These are phyloP conservation scores for Penicillium simplicissimum DNA, from an alignment of 495 filamentous ascomycete genomes.

Conservation along the genomic window DNA sequence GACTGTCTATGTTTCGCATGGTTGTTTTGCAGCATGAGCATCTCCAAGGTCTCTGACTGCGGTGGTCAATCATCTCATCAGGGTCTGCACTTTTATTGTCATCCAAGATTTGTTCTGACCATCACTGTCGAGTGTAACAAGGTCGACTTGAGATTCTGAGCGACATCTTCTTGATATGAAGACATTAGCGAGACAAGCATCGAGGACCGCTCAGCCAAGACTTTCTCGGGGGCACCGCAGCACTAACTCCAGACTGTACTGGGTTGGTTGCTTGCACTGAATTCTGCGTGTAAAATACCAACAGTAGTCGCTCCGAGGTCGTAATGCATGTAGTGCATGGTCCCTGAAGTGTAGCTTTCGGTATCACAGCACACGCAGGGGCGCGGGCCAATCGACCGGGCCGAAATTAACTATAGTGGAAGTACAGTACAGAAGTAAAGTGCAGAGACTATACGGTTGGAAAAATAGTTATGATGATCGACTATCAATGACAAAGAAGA, in stretches of 20 bases:
- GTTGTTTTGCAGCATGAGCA: background rate
- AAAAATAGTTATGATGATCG: background rate
- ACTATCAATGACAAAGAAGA: background rate
- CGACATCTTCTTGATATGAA: background rate
- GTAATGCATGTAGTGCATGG: background rate
- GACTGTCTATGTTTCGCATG: background rate
- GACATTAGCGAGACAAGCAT: background rate
- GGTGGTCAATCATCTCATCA: background rate
- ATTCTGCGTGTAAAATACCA: background rate
- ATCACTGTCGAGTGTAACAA: background rate
- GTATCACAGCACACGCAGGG: slow-evolving; percentile 17
- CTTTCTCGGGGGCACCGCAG: background rate
- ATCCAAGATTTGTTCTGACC: background rate
- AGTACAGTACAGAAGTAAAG: background rate
- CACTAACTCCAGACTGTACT: background rate
- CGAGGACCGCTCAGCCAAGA: background rate
- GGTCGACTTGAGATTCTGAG: background rate
- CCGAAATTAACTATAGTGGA: background rate
- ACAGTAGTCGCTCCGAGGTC: background rate
- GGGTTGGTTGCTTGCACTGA: background rate
- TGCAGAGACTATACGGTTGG: background rate
- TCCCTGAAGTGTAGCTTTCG: background rate
- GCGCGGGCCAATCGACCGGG: slow-evolving; percentile 14
- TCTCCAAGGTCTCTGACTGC: background rate
- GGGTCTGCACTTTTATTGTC: background rate